Percentiles rank a stretch among this genome's conserved stretches.
phyloP scores from a whole-genome alignment of 352 stramenopile genomes.

The Pythium scleroteichum region DNA sequence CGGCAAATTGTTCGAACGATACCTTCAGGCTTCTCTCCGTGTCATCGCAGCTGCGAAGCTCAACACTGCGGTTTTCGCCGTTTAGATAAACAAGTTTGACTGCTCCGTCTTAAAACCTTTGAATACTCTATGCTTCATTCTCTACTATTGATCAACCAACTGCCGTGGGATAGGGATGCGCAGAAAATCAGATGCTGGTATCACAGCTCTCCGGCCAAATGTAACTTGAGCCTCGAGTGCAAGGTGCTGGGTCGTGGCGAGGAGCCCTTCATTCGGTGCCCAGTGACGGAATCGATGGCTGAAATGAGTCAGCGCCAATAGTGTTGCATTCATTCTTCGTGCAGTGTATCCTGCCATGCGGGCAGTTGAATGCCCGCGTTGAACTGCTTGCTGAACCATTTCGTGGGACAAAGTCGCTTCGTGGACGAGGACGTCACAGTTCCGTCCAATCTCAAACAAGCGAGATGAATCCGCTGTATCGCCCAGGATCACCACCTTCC shows the following conservation, averaged over 20 bases:
- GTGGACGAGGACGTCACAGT: constrained; percentile 87
- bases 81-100: constrained; percentile 1
- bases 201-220: constrained; percentile 63
- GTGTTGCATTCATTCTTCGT: constrained; percentile 69
- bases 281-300: constrained; percentile 82
- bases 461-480: constrained; percentile 73
- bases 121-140: constrained; percentile 18
- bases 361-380: constrained; percentile 79
- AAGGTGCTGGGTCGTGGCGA: constrained; percentile 67
- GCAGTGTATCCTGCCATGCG: constrained; percentile 76
- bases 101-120: too few species aligned
- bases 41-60: constrained; percentile 21
- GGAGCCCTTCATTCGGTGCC: constrained; percentile 31
- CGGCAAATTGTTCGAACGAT: constrained; percentile 25
- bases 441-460: constrained; percentile 74
- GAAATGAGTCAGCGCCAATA: constrained; percentile 85
- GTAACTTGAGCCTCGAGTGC: constrained; percentile 62
- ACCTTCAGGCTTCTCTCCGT: constrained; percentile 23
- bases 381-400: constrained; percentile 59
- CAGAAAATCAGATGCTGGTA: constrained; percentile 80
- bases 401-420: constrained; percentile 80
- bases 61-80: constrained; percentile 21
- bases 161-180: constrained; percentile 66
- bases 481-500: constrained; percentile 78
- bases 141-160: constrained; percentile 30